Conservation (phyloP, 345 rosid species). For the Lepidium aucheri region DNA sequence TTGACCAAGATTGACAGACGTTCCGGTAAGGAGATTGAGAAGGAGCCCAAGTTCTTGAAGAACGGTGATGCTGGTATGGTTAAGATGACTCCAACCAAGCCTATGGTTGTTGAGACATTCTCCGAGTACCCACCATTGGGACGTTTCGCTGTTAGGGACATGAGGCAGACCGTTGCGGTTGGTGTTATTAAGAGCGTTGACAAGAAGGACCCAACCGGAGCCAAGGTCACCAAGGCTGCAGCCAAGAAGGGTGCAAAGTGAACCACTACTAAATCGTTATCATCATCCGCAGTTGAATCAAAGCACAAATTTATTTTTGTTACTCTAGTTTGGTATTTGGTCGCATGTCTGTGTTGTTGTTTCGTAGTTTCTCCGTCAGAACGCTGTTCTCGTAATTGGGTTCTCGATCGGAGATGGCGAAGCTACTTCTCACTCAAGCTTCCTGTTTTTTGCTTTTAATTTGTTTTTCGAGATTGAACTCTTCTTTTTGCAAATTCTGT, state of each 20-base stretch:
- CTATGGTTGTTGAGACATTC: conserved; percentile 87
- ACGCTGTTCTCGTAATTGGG: background rate
- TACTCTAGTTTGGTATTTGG: background rate
- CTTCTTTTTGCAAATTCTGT: too few species aligned
- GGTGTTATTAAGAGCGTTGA: conserved; percentile 82
- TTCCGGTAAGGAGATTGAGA: conserved; percentile 77
- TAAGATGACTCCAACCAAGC: conserved; percentile 68
- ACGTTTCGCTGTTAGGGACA: conserved; percentile 82
- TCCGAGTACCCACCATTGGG: conserved; percentile 68
- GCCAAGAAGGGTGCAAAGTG: conserved; percentile 75
- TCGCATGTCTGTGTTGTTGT: background rate
- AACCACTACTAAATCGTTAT: conserved; percentile 1
- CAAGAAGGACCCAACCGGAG: conserved; percentile 74
- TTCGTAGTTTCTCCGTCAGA: background rate
- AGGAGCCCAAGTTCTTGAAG: conserved; percentile 73
- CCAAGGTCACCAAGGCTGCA: conserved; percentile 83
- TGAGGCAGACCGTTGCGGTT: conserved; percentile 86
- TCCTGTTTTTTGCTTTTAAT: background rate
- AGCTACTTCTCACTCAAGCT: background rate
- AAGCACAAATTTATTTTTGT: background rate
- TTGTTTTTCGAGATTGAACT: too few species aligned
- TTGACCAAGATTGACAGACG: conserved; percentile 65
- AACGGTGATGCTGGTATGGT: conserved; percentile 52
- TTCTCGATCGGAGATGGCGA: conserved; percentile 17
- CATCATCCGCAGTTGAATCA: background rate